Evolutionary conservation across 306 rosid species (phyloP).

Genomic region (Casuarina cunninghamiana): DNA sequence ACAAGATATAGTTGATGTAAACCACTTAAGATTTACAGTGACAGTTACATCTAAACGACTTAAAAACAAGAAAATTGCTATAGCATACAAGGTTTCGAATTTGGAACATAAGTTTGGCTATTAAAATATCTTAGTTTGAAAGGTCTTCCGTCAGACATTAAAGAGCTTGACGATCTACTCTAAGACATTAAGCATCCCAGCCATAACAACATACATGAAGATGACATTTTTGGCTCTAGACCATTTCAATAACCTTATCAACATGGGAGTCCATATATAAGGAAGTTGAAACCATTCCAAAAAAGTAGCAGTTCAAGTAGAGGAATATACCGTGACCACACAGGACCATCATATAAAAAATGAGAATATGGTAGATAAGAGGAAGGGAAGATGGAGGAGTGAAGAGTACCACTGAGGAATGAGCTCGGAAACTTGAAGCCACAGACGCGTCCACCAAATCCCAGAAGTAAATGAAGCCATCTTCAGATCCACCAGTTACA

Average conservation of each 20-base stretch:
- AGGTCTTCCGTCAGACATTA: not conserved
- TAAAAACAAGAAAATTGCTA: not conserved
- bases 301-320: not conserved
- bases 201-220: not conserved
- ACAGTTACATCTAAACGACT: not conserved
- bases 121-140: not conserved
- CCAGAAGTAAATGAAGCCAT: slow-evolving; percentile 86
- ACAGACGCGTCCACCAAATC: slow-evolving; percentile 90
- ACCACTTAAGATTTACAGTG: not conserved
- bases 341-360: not conserved
- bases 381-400: too few species aligned
- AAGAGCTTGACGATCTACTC: not conserved
- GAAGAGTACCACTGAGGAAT: slow-evolving; percentile 72
- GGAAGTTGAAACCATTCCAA: not conserved
- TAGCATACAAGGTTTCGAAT: not conserved
- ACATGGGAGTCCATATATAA: not conserved
- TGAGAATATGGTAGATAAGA: not conserved
- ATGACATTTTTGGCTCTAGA: not conserved
- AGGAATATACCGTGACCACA: slow-evolving; percentile 15
- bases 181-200: not conserved
- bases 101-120: not conserved
- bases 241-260: not conserved
- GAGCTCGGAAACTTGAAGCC: slow-evolving; percentile 78
- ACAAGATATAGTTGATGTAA: too few species aligned
- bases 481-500: slow-evolving; percentile 91